A percentile compares a stretch with the other conserved stretches of the same genome.
These are phyloP conservation scores for Exophiala oligosperma DNA, from an alignment of 2,329 filamentous ascomycete genomes.

Conservation along the genomic window DNA sequence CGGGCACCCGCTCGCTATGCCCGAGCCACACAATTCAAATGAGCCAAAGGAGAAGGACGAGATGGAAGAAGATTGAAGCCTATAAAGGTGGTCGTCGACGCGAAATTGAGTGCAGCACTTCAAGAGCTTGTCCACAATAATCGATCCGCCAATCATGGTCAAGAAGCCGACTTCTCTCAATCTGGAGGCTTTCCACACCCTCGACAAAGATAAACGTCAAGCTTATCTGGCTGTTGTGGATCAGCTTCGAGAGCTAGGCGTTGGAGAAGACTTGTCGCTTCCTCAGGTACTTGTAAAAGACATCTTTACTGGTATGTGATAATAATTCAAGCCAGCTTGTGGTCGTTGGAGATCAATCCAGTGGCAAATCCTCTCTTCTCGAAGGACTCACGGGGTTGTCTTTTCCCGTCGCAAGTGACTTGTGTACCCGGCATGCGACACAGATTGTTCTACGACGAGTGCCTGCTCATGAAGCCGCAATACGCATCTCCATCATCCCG, in stretches of 20 bases:
- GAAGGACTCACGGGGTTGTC: constrained; percentile 32
- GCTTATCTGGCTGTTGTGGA: constrained; percentile 30
- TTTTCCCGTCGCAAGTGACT: constrained; percentile 31
- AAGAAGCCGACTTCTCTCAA: constrained; percentile 5
- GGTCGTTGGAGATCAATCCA: constrained; percentile 34
- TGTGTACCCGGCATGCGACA: constrained; percentile 34
- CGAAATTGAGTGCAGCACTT: too few species aligned
- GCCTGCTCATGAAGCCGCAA: constrained; percentile 3
- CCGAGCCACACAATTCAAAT: too few species aligned
- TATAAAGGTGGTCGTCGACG: too few species aligned
- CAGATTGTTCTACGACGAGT: constrained; percentile 32
- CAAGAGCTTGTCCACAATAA: too few species aligned
- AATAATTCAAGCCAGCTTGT: constrained; percentile 27
- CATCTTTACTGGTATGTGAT: neutral
- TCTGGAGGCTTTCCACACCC: constrained; percentile 27
- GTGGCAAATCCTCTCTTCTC: constrained; percentile 34
- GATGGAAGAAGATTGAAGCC: too few species aligned
- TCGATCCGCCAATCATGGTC: neutral
- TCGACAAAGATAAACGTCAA: constrained; percentile 28
- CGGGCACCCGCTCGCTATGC: too few species aligned
- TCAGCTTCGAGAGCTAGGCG: constrained; percentile 31
- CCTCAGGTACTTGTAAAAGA: constrained; percentile 31
- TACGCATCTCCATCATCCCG: constrained; percentile 27
- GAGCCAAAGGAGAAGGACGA: too few species aligned
- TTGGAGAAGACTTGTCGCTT: constrained; percentile 34